Base-by-base conservation (phyloP, 192 early-diverging fungal species). In the Coemansia sp. region DNA sequence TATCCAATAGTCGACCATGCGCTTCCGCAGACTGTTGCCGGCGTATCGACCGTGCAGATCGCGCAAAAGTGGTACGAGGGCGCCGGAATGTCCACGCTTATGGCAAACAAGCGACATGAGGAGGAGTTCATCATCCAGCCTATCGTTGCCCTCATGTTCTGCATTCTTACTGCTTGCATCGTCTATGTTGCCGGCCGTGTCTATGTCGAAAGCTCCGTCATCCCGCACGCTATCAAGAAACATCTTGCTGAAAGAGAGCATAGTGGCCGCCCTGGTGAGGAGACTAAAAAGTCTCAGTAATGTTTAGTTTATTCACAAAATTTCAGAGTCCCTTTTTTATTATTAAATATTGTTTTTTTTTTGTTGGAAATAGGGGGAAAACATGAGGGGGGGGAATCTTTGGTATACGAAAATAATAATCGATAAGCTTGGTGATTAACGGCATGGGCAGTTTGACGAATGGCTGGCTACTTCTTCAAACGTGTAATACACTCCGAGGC, bases 181-280 rank as follows among this genome's bases (percentile, higher is more conserved):
- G 75, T 82, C 2, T 82, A 82, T 52, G 75, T 82, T 13, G 71
- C 69, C 13, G 80, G 80, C n/a, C 71, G 80, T 2, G 80, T 76
- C 7, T 82, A 82, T 45, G 75, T 76, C 34, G 80, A 82, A 35
- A 61, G 80, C 5, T 69, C 68, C 33, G 64, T 82, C 58, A 74
- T 82, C 15, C 80, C 80, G 15, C 68, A 54, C 14, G 53, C 48
- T 2, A 25, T 66, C 17, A 65, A 65, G 60, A 33, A 62, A 15
- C 55, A 71, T 13, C 2, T 52, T 11, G 35, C 38, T 15, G 43
- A 69, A 58, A 61, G 48, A 36, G 20, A 45, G 38, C 46, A 23
- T n/a, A 52, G 22, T 5, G 29, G 33, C 14, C 13, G 65, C 13
- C 1, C 14, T 17, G 42, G 17, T 17, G 13, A 13, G 13, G 42